A percentile compares a stretch with the other conserved stretches of the same genome.
Evolutionary conservation across 2,329 filamentous ascomycete species (phyloP).

Genomic region (Colletotrichum kahawae): DNA sequence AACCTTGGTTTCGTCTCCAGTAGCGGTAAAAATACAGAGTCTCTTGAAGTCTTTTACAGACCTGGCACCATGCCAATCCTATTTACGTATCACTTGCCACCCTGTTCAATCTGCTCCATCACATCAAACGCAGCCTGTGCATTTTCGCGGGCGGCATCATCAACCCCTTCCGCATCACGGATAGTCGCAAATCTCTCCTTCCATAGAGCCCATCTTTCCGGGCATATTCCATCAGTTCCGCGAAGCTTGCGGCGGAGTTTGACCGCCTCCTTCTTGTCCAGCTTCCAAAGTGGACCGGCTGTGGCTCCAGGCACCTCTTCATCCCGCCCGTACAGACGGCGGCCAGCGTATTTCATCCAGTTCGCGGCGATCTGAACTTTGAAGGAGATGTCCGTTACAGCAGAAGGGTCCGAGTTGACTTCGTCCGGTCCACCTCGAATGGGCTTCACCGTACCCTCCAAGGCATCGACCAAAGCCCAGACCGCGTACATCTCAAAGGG

Average conservation of each 20-base stretch:
- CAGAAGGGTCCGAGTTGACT: not conserved
- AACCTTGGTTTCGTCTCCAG: not conserved
- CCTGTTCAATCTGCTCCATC: not conserved
- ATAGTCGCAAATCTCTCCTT: not conserved
- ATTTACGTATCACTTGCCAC: not conserved
- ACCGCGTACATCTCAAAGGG: not conserved
- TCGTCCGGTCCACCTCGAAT: not conserved
- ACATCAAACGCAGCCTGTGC: not conserved
- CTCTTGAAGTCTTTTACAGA: not conserved
- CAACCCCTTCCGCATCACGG: not conserved
- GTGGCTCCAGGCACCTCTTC: not conserved
- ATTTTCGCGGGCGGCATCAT: not conserved
- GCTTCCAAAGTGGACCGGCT: not conserved
- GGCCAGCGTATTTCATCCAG: not conserved
- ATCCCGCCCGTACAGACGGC: not conserved
- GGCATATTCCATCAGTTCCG: not conserved
- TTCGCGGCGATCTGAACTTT: not conserved
- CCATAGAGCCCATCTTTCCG: not conserved
- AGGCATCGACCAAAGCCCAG: not conserved
- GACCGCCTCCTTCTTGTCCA: not conserved
- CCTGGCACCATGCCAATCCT: not conserved
- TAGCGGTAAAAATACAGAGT: rapidly evolving
- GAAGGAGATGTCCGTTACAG: not conserved
- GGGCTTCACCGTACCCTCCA: not conserved
- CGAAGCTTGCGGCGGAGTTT: not conserved